Percentiles rank a stretch among this genome's conserved stretches.
phyloP scores from a whole-genome alignment of 768 basidiomycete species.

The Tephrocybe sp. region DNA sequence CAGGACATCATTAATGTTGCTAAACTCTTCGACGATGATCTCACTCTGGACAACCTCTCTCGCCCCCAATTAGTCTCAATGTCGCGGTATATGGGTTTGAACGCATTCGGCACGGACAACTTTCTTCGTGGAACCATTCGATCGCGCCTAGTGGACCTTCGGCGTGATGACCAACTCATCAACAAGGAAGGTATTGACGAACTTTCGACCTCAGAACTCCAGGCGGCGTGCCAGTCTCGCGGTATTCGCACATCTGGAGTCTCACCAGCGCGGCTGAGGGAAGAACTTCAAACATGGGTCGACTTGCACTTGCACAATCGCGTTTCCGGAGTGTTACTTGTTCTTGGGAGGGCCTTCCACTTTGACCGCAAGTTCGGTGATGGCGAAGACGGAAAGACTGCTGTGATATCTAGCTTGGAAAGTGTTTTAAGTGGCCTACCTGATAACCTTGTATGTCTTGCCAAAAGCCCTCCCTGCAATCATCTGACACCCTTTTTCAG shows the following conservation, averaged over 20 bases:
- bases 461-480: not conserved
- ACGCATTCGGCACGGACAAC: constrained; percentile 98
- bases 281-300: constrained; percentile 93
- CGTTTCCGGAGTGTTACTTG: constrained; percentile 90
- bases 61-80: constrained; percentile 98
- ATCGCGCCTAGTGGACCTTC: constrained; percentile 73
- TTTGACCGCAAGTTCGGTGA: constrained; percentile 78
- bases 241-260: constrained; percentile 88
- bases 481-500: constrained; percentile 35
- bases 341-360: constrained; percentile 93
- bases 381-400: constrained; percentile 80
- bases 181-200: constrained; percentile 85
- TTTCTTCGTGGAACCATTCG: constrained; percentile 93
- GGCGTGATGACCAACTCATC: constrained; percentile 93
- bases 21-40: constrained; percentile 95
- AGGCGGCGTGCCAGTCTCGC: constrained; percentile 89
- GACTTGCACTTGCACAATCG: constrained; percentile 85
- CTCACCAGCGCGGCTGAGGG: constrained; percentile 83
- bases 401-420: constrained; percentile 79
- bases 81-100: constrained; percentile 97
- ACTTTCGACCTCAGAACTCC: constrained; percentile 88
- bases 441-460: constrained; percentile 78
- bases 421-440: constrained; percentile 89
- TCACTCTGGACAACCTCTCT: constrained; percentile 96
- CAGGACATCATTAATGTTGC: constrained; percentile 92